phyloP scores from a whole-genome alignment of 805 yeast species.

The Tetrapisispora iriomotensis region DNA sequence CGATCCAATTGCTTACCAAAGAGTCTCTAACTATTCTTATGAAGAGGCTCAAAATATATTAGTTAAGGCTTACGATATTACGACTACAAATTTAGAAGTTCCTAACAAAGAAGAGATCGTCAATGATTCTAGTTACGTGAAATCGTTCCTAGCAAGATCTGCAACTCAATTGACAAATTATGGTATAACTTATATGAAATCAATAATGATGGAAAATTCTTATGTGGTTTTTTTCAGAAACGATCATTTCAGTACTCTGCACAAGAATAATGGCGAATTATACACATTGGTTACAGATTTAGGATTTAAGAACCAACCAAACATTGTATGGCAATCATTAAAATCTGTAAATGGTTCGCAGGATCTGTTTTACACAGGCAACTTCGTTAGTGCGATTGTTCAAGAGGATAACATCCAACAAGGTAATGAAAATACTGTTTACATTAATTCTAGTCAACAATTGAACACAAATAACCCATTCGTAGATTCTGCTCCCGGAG shows the following conservation, averaged over 20 bases:
- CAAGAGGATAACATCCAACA: background rate
- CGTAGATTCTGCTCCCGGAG: conserved; percentile 5
- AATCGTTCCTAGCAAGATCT: conserved; percentile 47
- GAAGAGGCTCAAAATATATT: conserved; percentile 54
- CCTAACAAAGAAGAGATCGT: conserved; percentile 22
- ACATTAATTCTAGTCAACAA: background rate
- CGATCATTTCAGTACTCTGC: conserved; percentile 75
- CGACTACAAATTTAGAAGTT: conserved; percentile 16
- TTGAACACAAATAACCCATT: conserved; percentile 15
- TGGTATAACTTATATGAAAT: conserved; percentile 47
- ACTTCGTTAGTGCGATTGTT: conserved; percentile 38
- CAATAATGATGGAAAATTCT: conserved; percentile 40
- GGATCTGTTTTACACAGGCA: conserved; percentile 63
- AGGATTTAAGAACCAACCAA: conserved; percentile 39
- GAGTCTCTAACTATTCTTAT: conserved; percentile 37
- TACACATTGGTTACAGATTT: conserved; percentile 66
- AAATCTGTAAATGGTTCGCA: conserved; percentile 55
- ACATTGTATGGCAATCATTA: conserved; percentile 78
- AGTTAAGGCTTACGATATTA: conserved; percentile 36
- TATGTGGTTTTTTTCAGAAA: conserved; percentile 75
- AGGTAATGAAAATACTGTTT: background rate
- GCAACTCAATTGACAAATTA: conserved; percentile 65
- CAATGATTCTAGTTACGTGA: conserved; percentile 30
- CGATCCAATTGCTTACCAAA: conserved; percentile 28
- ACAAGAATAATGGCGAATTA: conserved; percentile 40